phyloP scores from a whole-genome alignment of 2,329 filamentous ascomycete genomes.

The Stagonosporopsis rhizophila region DNA sequence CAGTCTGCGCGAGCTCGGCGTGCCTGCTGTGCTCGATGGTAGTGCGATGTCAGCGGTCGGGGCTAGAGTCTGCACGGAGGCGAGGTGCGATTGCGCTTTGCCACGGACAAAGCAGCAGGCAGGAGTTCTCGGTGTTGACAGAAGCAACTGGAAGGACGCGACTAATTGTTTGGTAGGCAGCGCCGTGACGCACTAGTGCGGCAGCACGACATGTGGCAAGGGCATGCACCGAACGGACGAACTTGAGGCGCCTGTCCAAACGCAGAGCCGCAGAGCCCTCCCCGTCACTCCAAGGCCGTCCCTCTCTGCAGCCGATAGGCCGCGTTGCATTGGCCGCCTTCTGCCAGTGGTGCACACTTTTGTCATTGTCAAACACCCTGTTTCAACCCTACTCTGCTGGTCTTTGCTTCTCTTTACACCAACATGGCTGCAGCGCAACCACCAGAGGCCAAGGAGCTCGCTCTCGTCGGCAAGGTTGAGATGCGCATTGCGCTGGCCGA shows the following conservation, averaged over 20 bases:
- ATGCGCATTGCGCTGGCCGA: conserved; percentile 83
- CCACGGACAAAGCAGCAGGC: conserved; percentile 3
- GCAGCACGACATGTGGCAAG: conserved; percentile 32
- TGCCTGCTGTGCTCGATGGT: conserved; percentile 7
- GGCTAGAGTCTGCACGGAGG: neutral
- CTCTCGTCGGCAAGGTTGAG: conserved; percentile 84
- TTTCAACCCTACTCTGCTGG: conserved; percentile 2
- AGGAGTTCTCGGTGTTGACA: conserved; percentile 24
- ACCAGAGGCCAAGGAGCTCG: conserved; percentile 74
- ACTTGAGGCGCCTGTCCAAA: conserved; percentile 21
- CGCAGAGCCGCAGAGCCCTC: conserved; percentile 17
- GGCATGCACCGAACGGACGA: conserved; percentile 31
- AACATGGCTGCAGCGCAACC: conserved; percentile 43
- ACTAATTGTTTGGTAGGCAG: conserved; percentile 34
- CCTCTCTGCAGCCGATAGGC: conserved; percentile 23
- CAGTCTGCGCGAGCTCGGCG: conserved; percentile 19
- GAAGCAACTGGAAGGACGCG: conserved; percentile 36
- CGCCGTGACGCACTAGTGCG: conserved; percentile 15
- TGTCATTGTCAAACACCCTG: conserved; percentile 14
- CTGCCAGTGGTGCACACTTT: conserved; percentile 34
- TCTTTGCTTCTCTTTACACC: conserved; percentile 11
- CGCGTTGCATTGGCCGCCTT: conserved; percentile 25
- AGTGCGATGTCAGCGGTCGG: neutral
- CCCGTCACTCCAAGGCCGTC: conserved; percentile 3
- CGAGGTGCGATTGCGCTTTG: neutral